These are phyloP conservation scores for Sanghuangporus weigelae DNA, from an alignment of 1,284 basidiomycete species.

Conservation along the genomic window DNA sequence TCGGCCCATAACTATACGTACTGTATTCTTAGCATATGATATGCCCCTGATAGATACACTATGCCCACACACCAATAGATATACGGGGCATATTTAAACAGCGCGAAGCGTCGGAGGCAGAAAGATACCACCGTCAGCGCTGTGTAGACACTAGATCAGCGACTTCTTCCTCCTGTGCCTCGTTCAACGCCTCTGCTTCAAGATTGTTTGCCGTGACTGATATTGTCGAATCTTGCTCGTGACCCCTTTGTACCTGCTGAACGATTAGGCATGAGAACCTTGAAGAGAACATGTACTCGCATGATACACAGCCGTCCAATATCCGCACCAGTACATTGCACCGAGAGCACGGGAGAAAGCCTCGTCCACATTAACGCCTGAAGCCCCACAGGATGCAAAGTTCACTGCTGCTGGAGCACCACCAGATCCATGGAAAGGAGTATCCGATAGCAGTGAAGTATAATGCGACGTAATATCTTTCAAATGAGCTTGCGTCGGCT, in stretches of 20 bases:
- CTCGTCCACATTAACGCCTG: slow-evolving; percentile 54
- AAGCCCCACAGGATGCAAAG: too few species aligned
- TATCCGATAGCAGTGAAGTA: neutral
- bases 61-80: neutral
- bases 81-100: neutral
- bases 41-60: neutral
- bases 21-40: neutral
- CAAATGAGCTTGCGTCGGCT: slow-evolving; percentile 19
- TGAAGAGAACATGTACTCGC: slow-evolving; percentile 35
- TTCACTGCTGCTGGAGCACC: neutral
- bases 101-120: neutral
- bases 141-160: slow-evolving; percentile 34
- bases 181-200: slow-evolving; percentile 5
- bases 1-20: too few species aligned
- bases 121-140: slow-evolving; percentile 28
- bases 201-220: neutral
- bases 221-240: slow-evolving; percentile 19
- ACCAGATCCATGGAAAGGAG: slow-evolving; percentile 24
- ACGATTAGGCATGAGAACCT: slow-evolving; percentile 10
- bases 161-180: slow-evolving; percentile 19
- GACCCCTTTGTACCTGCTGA: slow-evolving; percentile 18
- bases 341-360: slow-evolving; percentile 66
- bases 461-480: slow-evolving; percentile 13
- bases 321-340: slow-evolving; percentile 79
- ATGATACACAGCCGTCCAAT: slow-evolving; percentile 80